Conservation (phyloP, 495 filamentous ascomycete species). For the Trichoderma gamsii region DNA sequence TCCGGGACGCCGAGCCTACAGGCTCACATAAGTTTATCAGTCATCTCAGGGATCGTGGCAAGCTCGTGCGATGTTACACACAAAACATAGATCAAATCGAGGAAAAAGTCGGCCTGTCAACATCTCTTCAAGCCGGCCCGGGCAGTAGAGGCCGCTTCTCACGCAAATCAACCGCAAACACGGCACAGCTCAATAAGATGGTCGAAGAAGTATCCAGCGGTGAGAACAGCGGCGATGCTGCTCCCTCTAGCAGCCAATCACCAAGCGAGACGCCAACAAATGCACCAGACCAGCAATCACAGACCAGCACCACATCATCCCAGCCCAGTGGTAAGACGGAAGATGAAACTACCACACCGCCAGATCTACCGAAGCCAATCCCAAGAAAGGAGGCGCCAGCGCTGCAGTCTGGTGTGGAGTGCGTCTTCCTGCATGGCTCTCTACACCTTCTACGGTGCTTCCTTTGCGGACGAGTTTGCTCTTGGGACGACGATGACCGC, state of each 20-base stretch:
- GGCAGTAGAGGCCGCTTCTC: conserved; percentile 49
- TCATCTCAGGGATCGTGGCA: conserved; percentile 53
- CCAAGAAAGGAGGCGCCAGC: conserved; percentile 11
- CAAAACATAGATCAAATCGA: conserved; percentile 70
- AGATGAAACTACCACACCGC: neutral
- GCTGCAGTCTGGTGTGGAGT: conserved; percentile 43
- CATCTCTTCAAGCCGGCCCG: conserved; percentile 46
- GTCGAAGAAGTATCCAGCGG: conserved; percentile 7
- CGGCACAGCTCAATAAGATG: conserved; percentile 6
- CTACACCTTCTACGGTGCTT: conserved; percentile 55
- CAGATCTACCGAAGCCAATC: conserved; percentile 4
- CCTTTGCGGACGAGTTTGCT: conserved; percentile 50
- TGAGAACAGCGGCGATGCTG: neutral
- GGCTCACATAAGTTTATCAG: conserved; percentile 55
- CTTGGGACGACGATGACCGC: conserved; percentile 53
- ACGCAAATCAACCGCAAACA: conserved; percentile 13
- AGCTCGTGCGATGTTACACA: conserved; percentile 60
- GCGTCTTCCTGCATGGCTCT: conserved; percentile 62
- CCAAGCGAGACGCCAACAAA: conserved; percentile 17
- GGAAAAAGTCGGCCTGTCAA: conserved; percentile 54
- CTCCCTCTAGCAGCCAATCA: conserved; percentile 2
- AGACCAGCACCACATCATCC: conserved; percentile 1
- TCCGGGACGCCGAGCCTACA: conserved; percentile 51
- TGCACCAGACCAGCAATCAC: conserved; percentile 23
- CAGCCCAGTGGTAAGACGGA: conserved; percentile 10